Base-by-base conservation (phyloP, 192 early-diverging fungal genomes). In the Podila epigama region DNA sequence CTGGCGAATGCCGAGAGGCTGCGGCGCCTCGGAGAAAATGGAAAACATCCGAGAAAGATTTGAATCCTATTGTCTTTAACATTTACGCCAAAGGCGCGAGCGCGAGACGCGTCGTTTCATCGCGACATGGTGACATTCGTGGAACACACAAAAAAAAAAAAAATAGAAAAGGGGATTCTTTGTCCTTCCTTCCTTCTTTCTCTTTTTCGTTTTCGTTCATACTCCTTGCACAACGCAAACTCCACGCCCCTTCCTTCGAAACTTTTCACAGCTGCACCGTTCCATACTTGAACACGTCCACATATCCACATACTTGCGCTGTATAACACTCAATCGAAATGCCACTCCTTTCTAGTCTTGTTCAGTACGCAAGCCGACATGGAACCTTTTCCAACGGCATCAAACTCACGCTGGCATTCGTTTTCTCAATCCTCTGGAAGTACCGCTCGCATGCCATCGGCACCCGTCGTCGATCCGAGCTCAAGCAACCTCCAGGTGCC, bases 371-470 rank as follows among this genome's bases (percentile, higher is more conserved):
- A 4, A n/a, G 39, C 20, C 34, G 55, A 37, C 63, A 65, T n/a
- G 37, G 51, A 35, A 35, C 63, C 8, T 52, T 33, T 37, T 55
- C 63, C 28, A 65, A 65, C 63, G 40, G 37, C 52, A 0, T 55
- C 35, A 65, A 65, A n/a, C 31, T 57, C 33, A 53, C 58, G 10
- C 37, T 53, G 2, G 55, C 65, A 4, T 33, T 66, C 31, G 39
- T 35, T 2, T 28, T 51, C 28, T 4, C 42, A 27, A 31, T 65
- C 39, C 51, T 68, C 34, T 68, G 39, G 28, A 50, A 60, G 33
- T 68, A 68, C 50, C 66, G 66, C 25, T 58, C 66, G 35, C 66
- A 68, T 9, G 66, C 66, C 34, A 10, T 68, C 25, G 66, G 66
- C 16, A 68, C 57, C 25, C 44, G 66, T 15, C 66, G 42, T 37